Evolutionary conservation across 179 eudicot species (phyloP).

Genomic region (Beta lomatogona): DNA sequence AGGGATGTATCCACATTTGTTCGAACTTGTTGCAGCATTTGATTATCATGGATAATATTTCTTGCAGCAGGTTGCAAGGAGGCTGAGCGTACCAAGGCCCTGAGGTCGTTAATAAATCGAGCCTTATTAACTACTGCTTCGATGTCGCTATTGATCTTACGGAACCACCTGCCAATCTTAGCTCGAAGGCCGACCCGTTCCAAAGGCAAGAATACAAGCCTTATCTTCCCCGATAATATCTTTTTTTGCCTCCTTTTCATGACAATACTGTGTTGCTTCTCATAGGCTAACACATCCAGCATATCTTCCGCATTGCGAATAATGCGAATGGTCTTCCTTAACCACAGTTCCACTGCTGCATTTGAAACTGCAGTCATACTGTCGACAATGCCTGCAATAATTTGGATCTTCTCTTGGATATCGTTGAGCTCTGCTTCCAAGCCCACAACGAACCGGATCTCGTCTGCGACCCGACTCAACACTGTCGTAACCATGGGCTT

Average conservation of each 20-base stretch:
- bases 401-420: not conserved
- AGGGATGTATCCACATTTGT: not conserved
- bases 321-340: not conserved
- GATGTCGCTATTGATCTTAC: not conserved
- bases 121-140: not conserved
- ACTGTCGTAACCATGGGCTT: not conserved
- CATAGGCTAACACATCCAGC: slow-evolving; percentile 15
- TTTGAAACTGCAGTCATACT: not conserved
- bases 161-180: not conserved
- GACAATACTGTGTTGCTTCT: not conserved
- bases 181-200: not conserved
- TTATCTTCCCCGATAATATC: not conserved
- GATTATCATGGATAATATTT: not conserved
- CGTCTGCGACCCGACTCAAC: not conserved
- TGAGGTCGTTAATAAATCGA: not conserved
- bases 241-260: not conserved
- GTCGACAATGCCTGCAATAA: not conserved
- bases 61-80: not conserved
- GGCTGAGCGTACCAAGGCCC: not conserved
- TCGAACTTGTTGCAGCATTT: not conserved
- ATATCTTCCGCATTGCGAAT: slow-evolving; percentile 5
- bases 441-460: not conserved
- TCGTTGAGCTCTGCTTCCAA: not conserved
- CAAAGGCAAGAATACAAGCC: not conserved
- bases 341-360: not conserved